Base-by-base conservation (phyloP, 2,329 filamentous ascomycete species). In the Verticillium alfalfae region DNA sequence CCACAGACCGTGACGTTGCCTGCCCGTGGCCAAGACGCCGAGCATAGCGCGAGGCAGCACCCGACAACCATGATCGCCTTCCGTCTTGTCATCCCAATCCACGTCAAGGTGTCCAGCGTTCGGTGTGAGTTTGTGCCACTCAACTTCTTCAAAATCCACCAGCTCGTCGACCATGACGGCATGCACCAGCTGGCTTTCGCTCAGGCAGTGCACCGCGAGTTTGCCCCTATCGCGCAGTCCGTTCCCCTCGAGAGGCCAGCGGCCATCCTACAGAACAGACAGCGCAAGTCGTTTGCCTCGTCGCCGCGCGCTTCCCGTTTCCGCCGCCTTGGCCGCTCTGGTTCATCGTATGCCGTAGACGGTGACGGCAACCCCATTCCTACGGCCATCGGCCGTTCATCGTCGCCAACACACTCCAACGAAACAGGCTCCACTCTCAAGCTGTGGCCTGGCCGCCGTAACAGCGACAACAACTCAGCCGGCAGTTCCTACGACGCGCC, bases 141-240 rank as follows among this genome's bases (percentile, higher is more conserved):
- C 36, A 82, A 76, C 55, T 86, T 91, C 66, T 90, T 91, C 76
- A 86, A 84, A 66, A 78, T 83, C 8, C 86, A 88, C 62, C 89
- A 91, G 71, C 82, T 88, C 64, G 80, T 85, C 0, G 83, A 87
- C 66, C 77, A 80, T 34, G 79, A 79, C 63, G 78, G 81, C 37
- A 74, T 79, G 0, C 83, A 86, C 65, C 81, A 86, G 55, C 79
- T 84, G 5, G 81, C 80, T 2, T 91, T 91, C 67, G 80, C 82
- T 1, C 81, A 84, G 61, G 80, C 81, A 37, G 79, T 88, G 2
- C 83, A 87, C 67, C 81, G 84, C 63, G 88, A 90, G 64, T 81
- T 90, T 62, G 81, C 81, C 15, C 81, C 79, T 22, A 70, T 84
- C 15, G 67, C 82, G 36, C 74, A 79, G 60, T 65, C 71, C n/a